Evolutionary conservation across 2,329 filamentous ascomycete genomes (phyloP).

Genomic region (Paecilomyces sp.): DNA sequence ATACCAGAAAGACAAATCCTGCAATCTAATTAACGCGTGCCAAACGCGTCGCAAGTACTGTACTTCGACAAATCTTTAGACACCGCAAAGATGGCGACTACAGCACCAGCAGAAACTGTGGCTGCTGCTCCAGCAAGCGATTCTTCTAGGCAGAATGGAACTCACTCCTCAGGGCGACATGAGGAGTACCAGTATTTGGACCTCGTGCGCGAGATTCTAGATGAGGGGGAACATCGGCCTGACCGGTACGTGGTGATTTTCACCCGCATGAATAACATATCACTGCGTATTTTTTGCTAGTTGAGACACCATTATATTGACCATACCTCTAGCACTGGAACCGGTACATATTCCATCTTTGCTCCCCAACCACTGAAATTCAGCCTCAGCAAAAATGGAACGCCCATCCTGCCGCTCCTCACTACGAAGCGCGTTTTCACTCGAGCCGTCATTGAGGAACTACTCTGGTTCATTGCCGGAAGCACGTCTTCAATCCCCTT

Average conservation of each 20-base stretch:
- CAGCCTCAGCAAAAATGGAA: constrained; percentile 50
- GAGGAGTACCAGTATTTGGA: constrained; percentile 94
- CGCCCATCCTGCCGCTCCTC: constrained; percentile 76
- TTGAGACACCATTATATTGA: neutral
- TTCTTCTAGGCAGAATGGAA: neutral
- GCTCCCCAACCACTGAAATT: constrained; percentile 84
- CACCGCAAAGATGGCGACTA: neutral
- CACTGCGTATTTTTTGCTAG: neutral
- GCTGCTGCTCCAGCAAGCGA: neutral
- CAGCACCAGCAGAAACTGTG: constrained; percentile 1
- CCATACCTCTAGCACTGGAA: constrained; percentile 62
- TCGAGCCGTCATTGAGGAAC: constrained; percentile 80
- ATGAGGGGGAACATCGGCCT: constrained; percentile 76
- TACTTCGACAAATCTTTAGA: neutral
- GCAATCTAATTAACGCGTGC: neutral
- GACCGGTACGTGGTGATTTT: constrained; percentile 56
- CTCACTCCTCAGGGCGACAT: constrained; percentile 39
- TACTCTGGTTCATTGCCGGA: constrained; percentile 91
- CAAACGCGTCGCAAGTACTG: neutral
- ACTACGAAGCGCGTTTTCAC: constrained; percentile 97
- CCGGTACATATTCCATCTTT: constrained; percentile 84
- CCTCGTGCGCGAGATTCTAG: constrained; percentile 77
- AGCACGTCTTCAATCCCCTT: constrained; percentile 73
- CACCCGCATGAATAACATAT: neutral
- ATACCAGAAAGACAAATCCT: neutral